These are phyloP conservation scores for Kwoniella pini DNA, from an alignment of 768 basidiomycete species.

Conservation along the genomic window DNA sequence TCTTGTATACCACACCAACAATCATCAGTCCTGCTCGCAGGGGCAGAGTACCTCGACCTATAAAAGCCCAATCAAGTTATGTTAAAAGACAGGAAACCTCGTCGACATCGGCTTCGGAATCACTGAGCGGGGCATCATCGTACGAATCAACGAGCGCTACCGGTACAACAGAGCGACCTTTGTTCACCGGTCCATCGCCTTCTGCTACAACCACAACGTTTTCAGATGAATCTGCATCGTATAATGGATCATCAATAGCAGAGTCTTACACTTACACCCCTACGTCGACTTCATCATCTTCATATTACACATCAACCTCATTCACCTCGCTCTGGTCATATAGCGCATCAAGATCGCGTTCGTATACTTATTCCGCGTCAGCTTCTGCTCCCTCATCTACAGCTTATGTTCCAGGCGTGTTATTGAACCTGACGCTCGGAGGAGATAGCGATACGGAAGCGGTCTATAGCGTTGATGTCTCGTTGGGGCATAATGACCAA, in stretches of 20 bases:
- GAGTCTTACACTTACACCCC: not conserved
- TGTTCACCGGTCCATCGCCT: slow-evolving; percentile 16
- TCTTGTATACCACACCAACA: not conserved
- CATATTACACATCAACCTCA: slow-evolving; percentile 11
- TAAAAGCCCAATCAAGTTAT: not conserved
- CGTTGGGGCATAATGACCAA: slow-evolving; percentile 38
- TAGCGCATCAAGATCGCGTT: slow-evolving; percentile 5
- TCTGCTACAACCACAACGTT: not conserved
- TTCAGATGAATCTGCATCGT: not conserved
- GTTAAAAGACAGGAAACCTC: slow-evolving; percentile 3
- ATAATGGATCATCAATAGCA: not conserved
- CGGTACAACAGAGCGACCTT: not conserved
- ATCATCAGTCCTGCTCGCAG: not conserved
- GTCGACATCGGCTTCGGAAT: slow-evolving; percentile 7
- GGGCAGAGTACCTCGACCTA: not conserved
- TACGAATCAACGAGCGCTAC: slow-evolving; percentile 1
- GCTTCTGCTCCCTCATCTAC: slow-evolving; percentile 12
- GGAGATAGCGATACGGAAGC: slow-evolving; percentile 37
- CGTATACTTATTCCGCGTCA: slow-evolving; percentile 15
- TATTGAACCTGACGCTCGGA: slow-evolving; percentile 23
- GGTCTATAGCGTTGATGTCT: slow-evolving; percentile 44
- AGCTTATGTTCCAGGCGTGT: slow-evolving; percentile 23
- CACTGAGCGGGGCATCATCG: not conserved
- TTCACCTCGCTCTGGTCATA: slow-evolving; percentile 23
- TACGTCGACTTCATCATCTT: slow-evolving; percentile 15